phyloP scores from a whole-genome alignment of 768 basidiomycete species.

The Mycena venus region DNA sequence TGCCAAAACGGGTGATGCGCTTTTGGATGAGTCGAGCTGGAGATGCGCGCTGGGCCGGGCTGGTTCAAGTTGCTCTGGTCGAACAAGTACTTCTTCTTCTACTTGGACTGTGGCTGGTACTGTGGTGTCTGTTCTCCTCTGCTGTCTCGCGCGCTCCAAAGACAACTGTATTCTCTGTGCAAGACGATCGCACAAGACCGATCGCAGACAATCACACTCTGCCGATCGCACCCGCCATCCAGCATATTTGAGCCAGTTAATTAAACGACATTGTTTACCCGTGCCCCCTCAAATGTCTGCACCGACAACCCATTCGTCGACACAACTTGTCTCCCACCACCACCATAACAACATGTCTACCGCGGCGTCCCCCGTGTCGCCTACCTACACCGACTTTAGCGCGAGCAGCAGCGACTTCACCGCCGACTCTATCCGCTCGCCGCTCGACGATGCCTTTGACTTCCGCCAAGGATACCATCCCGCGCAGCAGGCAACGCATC shows the following conservation, averaged over 20 bases:
- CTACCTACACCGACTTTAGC: conserved; percentile 34
- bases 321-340: not conserved
- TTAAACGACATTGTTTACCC: not conserved
- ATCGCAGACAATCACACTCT: conserved; percentile 11
- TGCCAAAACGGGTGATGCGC: not conserved
- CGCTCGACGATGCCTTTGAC: conserved; percentile 30
- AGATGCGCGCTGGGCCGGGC: not conserved
- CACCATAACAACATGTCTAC: not conserved
- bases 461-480: not conserved
- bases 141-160: not conserved
- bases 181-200: not conserved
- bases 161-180: not conserved
- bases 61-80: conserved; percentile 1
- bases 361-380: conserved; percentile 25
- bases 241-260: conserved; percentile 10
- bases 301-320: not conserved
- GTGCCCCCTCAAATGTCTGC: not conserved
- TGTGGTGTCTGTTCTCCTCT: not conserved
- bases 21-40: not conserved
- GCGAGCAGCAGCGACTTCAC: conserved; percentile 15
- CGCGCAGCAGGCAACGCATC: too few species aligned
- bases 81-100: not conserved
- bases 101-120: not conserved
- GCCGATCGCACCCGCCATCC: conserved; percentile 12
- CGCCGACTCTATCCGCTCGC: conserved; percentile 24